A percentile compares a stretch with the other conserved stretches of the same genome.
These are phyloP conservation scores for Dipteronia sinensis DNA, from an alignment of 345 rosid species.

Conservation along the genomic window DNA sequence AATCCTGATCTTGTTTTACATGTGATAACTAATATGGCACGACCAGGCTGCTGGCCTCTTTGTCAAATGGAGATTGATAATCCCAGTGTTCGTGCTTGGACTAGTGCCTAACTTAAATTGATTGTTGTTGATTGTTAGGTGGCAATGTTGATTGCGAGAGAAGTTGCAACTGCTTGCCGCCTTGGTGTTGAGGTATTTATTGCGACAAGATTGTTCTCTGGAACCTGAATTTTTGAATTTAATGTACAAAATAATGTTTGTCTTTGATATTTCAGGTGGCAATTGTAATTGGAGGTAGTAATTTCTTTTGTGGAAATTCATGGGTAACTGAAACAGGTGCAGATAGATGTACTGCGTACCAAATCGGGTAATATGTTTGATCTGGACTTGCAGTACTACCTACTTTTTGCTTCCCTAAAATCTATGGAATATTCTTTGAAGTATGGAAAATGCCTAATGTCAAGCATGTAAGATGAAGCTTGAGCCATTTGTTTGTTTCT, in stretches of 20 bases:
- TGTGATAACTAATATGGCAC: slow-evolving; percentile 11
- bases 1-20: slow-evolving; percentile 6
- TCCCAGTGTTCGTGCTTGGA: background rate
- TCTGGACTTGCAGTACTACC: slow-evolving; percentile 9
- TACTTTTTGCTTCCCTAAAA: background rate
- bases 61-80: background rate
- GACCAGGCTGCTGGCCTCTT: background rate
- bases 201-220: slow-evolving; percentile 7
- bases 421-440: background rate
- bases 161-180: slow-evolving; percentile 72
- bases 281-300: slow-evolving; percentile 87
- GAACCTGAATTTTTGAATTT: background rate
- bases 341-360: slow-evolving; percentile 82
- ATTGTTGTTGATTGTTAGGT: slow-evolving; percentile 47
- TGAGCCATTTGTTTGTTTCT: background rate
- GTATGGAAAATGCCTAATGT: background rate
- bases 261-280: slow-evolving; percentile 58
- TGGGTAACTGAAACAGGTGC: slow-evolving; percentile 82
- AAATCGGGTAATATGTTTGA: slow-evolving; percentile 61
- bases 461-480: background rate
- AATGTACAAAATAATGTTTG: background rate
- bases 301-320: slow-evolving; percentile 76
- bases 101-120: slow-evolving; percentile 2
- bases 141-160: slow-evolving; percentile 72
- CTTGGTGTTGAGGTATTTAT: slow-evolving; percentile 74